These are phyloP conservation scores for Zymoseptoria passerinii DNA, from an alignment of 2,329 filamentous ascomycete genomes.

Conservation along the genomic window DNA sequence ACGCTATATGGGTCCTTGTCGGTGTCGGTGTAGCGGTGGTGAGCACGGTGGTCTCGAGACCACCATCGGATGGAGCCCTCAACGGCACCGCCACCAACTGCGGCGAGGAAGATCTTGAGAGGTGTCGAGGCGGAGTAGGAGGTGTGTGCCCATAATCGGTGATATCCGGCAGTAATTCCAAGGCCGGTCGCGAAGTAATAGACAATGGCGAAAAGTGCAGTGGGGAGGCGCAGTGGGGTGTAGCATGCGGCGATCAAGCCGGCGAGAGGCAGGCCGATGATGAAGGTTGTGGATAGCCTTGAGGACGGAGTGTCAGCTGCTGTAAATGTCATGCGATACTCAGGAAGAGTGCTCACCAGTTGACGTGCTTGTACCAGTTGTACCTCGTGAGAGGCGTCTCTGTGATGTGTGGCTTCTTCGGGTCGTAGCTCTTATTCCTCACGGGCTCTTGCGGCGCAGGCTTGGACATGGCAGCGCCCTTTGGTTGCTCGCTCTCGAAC, in stretches of 20 bases:
- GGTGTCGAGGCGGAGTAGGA: slow-evolving; percentile 71
- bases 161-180: slow-evolving; percentile 51
- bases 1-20: slow-evolving; percentile 89
- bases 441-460: slow-evolving; percentile 41
- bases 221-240: slow-evolving; percentile 66
- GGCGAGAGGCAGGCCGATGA: slow-evolving; percentile 65
- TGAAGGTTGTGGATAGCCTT: slow-evolving; percentile 45
- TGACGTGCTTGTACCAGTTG: slow-evolving; percentile 89
- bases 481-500: slow-evolving; percentile 34
- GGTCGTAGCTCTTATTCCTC: slow-evolving; percentile 45
- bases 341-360: slow-evolving; percentile 51
- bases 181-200: slow-evolving; percentile 72
- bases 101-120: slow-evolving; percentile 73
- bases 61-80: slow-evolving; percentile 85
- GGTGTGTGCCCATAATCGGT: slow-evolving; percentile 78
- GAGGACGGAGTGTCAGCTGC: neutral
- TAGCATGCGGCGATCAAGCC: slow-evolving; percentile 69
- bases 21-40: slow-evolving; percentile 87
- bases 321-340: neutral
- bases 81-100: slow-evolving; percentile 72
- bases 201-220: slow-evolving; percentile 60
- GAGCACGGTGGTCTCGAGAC: slow-evolving; percentile 76
- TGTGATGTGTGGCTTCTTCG: slow-evolving; percentile 76
- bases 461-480: slow-evolving; percentile 37
- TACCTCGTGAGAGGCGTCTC: slow-evolving; percentile 69